Evolutionary conservation across 768 basidiomycete species (phyloP), one percentile per base, ranked within the genome.

Genomic region (Hydnomerulius pinastri): DNA sequence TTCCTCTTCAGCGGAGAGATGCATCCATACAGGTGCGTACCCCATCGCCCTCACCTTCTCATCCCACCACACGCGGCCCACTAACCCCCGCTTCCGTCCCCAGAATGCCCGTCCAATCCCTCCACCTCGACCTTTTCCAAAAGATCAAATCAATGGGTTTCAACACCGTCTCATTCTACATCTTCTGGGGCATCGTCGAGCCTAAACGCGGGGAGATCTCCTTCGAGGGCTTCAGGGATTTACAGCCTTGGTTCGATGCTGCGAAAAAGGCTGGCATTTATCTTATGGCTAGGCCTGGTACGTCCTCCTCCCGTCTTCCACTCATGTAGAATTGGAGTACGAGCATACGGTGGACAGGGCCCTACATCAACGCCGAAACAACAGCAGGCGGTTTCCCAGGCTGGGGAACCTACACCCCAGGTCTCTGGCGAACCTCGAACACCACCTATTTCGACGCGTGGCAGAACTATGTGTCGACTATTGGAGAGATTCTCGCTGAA

Each of bases 1-100:
- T 83, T 83, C 65, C 73, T 84, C 37, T 75, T 81, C 32, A 79
- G 79, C 9, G 85, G 83, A 23, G 84, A 86, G 61, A 70, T 83
- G 46, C 83, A 86, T 58, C 77, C 84, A 13, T 85, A 80, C 76
- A 72, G 83, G 54, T 61, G 53, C 33, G 9, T 5, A n/a, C 30
- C 1, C 25, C 1, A 21, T 36, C 32, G 12, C 20, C 6, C 33
- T 13, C 15, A 1, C n/a, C 9, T 32, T 2, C 24, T 38, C 8
- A 6, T 46, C 35, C 11, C 38, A n/a, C n/a, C n/a, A n/a, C n/a
- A n/a, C n/a, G n/a, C n/a, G n/a, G n/a, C n/a, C n/a, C n/a, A n/a
- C n/a, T 13, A 6, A 36, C 5, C 20, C 24, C 52, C 20, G 45
- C 36, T 15, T 21, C 20, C 9, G 29, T 20, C 23, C 25, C 13